phyloP scores from a whole-genome alignment of 495 filamentous ascomycete species.

The Corynascus novoguineensis region DNA sequence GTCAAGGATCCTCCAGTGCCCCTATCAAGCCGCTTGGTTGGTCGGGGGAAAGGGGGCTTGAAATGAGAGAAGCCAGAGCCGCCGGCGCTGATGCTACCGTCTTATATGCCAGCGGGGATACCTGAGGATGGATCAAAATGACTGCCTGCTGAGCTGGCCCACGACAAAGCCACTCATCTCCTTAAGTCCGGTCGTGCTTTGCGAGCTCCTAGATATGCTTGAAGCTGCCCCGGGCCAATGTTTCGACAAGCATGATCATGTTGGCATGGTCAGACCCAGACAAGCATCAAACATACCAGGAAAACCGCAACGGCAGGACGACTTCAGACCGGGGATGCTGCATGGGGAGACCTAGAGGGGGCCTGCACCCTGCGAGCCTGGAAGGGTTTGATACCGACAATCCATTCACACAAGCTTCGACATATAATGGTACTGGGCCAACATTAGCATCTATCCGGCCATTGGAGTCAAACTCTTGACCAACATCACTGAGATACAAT shows the following conservation, averaged over 20 bases:
- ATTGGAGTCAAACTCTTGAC: slow-evolving; percentile 16
- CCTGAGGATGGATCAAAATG: slow-evolving; percentile 17
- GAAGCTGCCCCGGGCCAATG: slow-evolving; percentile 22
- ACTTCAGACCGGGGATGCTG: slow-evolving; percentile 7
- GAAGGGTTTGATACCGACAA: slow-evolving; percentile 20
- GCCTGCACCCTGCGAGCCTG: slow-evolving; percentile 15
- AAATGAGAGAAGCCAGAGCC: slow-evolving; percentile 12
- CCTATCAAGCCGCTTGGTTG: slow-evolving; percentile 24
- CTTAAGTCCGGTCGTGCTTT: background rate
- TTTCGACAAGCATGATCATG: slow-evolving; percentile 36
- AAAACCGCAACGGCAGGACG: slow-evolving; percentile 22
- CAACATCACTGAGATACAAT: background rate
- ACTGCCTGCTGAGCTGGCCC: slow-evolving; percentile 15
- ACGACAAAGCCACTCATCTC: slow-evolving; percentile 10
- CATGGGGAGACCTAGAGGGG: slow-evolving; percentile 9
- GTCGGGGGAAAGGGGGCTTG: slow-evolving; percentile 11
- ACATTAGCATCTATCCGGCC: no score
- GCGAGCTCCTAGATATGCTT: slow-evolving; percentile 10
- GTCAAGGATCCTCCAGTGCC: slow-evolving; percentile 26
- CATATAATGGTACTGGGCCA: background rate
- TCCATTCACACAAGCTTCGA: background rate
- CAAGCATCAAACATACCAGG: slow-evolving; percentile 45
- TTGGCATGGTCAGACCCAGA: slow-evolving; percentile 37
- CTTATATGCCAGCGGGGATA: slow-evolving; percentile 27
- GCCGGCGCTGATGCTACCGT: slow-evolving; percentile 20